Evolutionary conservation across 2,329 filamentous ascomycete genomes (phyloP).

Genomic region (Coleophoma eucalyptorum): DNA sequence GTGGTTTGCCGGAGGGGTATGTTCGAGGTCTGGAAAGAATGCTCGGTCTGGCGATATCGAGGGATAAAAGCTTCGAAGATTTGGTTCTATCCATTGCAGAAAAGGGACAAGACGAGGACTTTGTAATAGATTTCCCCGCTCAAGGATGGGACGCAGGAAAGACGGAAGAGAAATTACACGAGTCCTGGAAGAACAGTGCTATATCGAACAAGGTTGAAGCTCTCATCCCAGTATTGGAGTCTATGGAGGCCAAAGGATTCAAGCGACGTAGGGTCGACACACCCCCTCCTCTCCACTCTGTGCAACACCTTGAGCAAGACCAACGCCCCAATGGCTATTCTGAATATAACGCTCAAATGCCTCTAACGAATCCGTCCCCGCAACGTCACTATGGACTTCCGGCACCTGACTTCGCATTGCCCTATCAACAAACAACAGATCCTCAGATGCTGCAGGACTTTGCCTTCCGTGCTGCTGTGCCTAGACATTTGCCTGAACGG

Average conservation of each 20-base stretch:
- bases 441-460: neutral
- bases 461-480: neutral
- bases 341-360: neutral
- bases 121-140: constrained; percentile 24
- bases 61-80: constrained; percentile 4
- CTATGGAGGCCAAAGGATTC: constrained; percentile 1
- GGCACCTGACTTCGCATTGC: too few species aligned
- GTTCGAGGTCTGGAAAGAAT: constrained; percentile 61
- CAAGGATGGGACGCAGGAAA: constrained; percentile 26
- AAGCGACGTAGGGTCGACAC: neutral
- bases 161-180: constrained; percentile 18
- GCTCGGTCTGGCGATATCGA: constrained; percentile 5
- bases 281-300: neutral
- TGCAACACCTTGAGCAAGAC: neutral
- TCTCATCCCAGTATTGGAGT: neutral
- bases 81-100: constrained; percentile 5
- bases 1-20: constrained; percentile 72
- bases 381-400: neutral
- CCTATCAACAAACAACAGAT: neutral
- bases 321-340: neutral
- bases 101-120: constrained; percentile 29
- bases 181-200: constrained; percentile 7
- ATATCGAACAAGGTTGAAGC: neutral
- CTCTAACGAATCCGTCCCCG: neutral
- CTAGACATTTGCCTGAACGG: neutral